These are phyloP conservation scores for Carex sylvatica DNA, from an alignment of 202 grass and related monocot species.

Conservation along the genomic window DNA sequence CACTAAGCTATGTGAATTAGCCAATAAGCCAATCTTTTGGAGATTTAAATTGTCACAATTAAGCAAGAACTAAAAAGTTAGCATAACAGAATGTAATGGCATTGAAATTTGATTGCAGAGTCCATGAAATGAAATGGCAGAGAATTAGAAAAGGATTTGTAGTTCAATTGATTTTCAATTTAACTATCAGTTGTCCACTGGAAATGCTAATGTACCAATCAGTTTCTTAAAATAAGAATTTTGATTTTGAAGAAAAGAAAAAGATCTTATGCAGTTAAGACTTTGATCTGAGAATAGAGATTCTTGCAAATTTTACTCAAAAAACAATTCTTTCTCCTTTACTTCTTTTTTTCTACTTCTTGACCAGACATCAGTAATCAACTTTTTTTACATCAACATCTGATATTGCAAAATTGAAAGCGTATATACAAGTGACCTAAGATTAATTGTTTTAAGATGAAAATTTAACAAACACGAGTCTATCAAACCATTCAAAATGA, in stretches of 20 bases:
- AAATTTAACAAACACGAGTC: background rate
- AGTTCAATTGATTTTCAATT: background rate
- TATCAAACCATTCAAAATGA: background rate
- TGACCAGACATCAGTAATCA: background rate
- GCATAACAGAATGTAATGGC: background rate
- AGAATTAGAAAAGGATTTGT: background rate
- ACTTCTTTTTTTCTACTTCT: background rate
- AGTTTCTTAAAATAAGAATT: conserved; percentile 5
- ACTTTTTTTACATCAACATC: background rate
- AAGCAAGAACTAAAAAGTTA: background rate
- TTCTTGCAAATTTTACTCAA: background rate
- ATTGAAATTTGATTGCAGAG: background rate
- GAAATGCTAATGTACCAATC: background rate
- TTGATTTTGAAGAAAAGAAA: conserved; percentile 9
- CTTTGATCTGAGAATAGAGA: background rate
- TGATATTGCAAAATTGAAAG: background rate
- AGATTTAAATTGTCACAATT: background rate
- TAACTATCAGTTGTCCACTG: background rate
- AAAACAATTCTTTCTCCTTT: background rate
- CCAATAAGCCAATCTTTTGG: background rate
- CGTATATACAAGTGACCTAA: conserved; percentile 2
- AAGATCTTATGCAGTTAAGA: background rate
- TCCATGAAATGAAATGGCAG: background rate
- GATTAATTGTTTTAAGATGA: background rate
- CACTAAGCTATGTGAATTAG: background rate